Percentiles rank a stretch among this genome's conserved stretches.
Conservation (phyloP, 1,139 yeast genomes). For the Hemisphaericaspora subhashii region DNA sequence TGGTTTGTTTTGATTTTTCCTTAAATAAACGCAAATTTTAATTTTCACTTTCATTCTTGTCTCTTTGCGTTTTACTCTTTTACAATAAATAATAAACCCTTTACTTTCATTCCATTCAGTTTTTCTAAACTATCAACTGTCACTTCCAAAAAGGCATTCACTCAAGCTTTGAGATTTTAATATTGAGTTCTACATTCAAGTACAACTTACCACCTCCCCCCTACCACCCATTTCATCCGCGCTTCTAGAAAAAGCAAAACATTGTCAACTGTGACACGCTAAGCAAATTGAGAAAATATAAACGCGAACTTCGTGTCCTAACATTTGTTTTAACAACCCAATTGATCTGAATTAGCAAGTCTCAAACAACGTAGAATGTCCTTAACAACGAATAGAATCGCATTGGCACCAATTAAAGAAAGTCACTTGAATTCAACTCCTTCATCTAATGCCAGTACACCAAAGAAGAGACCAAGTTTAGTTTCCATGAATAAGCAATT, state of each 20-base stretch:
- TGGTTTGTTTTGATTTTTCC: neutral
- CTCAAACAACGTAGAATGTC: slow-evolving; percentile 10
- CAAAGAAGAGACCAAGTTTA: slow-evolving; percentile 8
- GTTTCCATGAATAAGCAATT: slow-evolving; percentile 2
- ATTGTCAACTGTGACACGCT: neutral
- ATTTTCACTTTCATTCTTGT: neutral
- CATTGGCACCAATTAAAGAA: slow-evolving; percentile 39
- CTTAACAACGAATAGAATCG: slow-evolving; percentile 27
- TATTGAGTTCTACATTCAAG: too few relatives aligned
- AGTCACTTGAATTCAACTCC: slow-evolving; percentile 25
- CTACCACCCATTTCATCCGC: too few relatives aligned
- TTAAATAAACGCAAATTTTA: neutral
- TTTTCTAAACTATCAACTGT: too few relatives aligned
- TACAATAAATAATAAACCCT: neutral
- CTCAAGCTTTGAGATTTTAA: too few relatives aligned
- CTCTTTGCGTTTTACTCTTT: neutral
- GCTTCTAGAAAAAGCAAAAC: too few relatives aligned
- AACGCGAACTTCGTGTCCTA: neutral
- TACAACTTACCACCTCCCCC: too few relatives aligned
- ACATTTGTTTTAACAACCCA: neutral
- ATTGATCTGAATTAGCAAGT: neutral
- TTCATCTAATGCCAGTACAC: slow-evolving; percentile 3
- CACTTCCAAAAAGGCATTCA: too few relatives aligned
- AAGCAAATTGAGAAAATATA: neutral
- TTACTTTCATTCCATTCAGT: too few relatives aligned